Base-by-base conservation (phyloP, 495 filamentous ascomycete genomes). In the Hyphodiscus hymeniophilus region DNA sequence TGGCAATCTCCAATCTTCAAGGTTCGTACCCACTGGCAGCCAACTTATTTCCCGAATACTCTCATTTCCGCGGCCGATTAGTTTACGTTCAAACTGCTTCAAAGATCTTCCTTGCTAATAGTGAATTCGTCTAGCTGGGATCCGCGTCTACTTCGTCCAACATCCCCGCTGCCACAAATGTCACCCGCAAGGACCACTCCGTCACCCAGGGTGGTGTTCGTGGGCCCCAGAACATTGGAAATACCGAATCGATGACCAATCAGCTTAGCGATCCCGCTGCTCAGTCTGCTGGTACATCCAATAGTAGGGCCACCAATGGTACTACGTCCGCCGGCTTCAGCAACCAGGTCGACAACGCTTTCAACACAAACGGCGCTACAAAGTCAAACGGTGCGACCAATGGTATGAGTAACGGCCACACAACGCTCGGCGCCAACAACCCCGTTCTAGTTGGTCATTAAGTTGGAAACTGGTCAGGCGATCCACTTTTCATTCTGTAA, bases 1-100 rank as follows among this genome's bases (percentile, higher is more conserved):
- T 98, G 92, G 92, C 83, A 95, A 68, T 91, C 84, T 23, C 89
- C 94, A 24, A 80, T 98, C 58, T 98, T 98, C 73, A 81, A 77
- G n/a, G n/a, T n/a, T n/a, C n/a, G n/a, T n/a, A n/a, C n/a, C n/a
- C n/a, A n/a, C n/a, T n/a, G n/a, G n/a, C n/a, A n/a, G n/a, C n/a
- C n/a, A n/a, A n/a, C n/a, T n/a, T n/a, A n/a, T n/a, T n/a, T n/a
- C n/a, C n/a, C n/a, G n/a, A n/a, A n/a, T n/a, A n/a, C n/a, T n/a
- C n/a, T n/a, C n/a, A n/a, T n/a, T n/a, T n/a, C n/a, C n/a, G n/a
- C n/a, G n/a, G n/a, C n/a, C n/a, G n/a, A n/a, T n/a, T n/a, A n/a
- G n/a, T n/a, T n/a, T n/a, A n/a, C n/a, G n/a, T n/a, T n/a, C n/a
- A n/a, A n/a, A n/a, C n/a, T n/a, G n/a, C n/a, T n/a, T n/a, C n/a